Base-by-base conservation (phyloP, 2,329 filamentous ascomycete genomes). In the Aspergillus felis region DNA sequence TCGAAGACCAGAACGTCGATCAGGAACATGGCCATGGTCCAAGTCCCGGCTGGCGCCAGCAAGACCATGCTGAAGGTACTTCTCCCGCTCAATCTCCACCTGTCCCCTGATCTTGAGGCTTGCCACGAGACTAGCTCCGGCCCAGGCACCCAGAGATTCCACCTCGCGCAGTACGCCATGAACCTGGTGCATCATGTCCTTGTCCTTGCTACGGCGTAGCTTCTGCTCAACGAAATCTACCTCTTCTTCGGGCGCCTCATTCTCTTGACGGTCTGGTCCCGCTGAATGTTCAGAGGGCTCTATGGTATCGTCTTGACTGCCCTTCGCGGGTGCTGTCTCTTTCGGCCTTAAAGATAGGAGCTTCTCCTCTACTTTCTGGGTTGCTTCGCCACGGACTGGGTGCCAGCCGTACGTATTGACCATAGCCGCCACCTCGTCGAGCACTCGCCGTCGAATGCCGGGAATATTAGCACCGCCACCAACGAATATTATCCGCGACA, bases 401-500 rank as follows among this genome's bases (percentile, higher is more conserved):
- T 90, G 86, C 91, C 93, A 97, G 6, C 91, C 90, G 60, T 86
- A 80, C 48, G 81, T 78, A 17, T 86, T 79, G 4, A 94, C 81
- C 0, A 96, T 77, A 1, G 77, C 74, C 3, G 83, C 81, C 1
- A 97, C 76, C 66, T 97, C 92, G 56, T 88, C 83, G 32, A 96
- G 75, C 41, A 96, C 82, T 27, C 93, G 85, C 25, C 82, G 81
- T 63, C 90, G 91, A 27, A 99, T 77, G 1, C 94, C 94, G 0
- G 92, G 83, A 8, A 97, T 86, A 27, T 83, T 83, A 5, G 91
- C 86, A 50, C 89, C 89, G 2, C 91, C 91, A 32, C 94, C 94
- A 0, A 88, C 88, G 68, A 99, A 89, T 17, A 96, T 80, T 49
- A 97, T 89, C 42, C 93, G 89, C 1, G 92, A 87, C 86, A 97